phyloP scores from a whole-genome alignment of 2,329 filamentous ascomycete species.

The Esteya vermicola region DNA sequence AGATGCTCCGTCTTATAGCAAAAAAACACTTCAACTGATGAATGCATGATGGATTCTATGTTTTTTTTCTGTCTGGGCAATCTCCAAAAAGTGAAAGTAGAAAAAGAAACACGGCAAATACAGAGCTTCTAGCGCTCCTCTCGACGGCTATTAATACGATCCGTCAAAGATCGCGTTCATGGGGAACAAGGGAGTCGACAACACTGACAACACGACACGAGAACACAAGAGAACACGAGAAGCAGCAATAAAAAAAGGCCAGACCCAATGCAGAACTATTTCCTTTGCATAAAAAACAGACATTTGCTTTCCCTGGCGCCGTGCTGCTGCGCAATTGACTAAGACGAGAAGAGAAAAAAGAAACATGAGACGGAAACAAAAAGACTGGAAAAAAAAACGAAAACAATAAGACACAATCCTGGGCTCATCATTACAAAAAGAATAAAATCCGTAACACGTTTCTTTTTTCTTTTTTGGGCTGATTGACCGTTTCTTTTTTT shows the following conservation, averaged over 20 bases:
- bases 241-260: constrained; percentile 2
- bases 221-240: constrained; percentile 3
- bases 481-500: background rate
- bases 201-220: no score
- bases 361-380: no score
- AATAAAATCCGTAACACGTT: constrained; percentile 5
- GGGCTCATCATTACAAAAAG: constrained; percentile 11
- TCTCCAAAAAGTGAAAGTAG: constrained; percentile 2
- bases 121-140: background rate
- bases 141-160: constrained; percentile 7
- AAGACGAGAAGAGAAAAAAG: no score
- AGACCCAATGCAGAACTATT: constrained; percentile 12
- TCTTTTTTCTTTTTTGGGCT: constrained; percentile 3
- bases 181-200: no score
- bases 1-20: background rate
- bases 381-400: no score
- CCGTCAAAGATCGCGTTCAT: no score
- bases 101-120: no score
- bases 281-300: constrained; percentile 5
- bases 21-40: background rate
- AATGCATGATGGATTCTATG: constrained; percentile 1
- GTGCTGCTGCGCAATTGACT: constrained; percentile 11
- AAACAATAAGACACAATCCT: constrained; percentile 8
- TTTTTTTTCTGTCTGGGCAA: constrained; percentile 3
- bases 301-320: constrained; percentile 11